Base-by-base conservation (phyloP, 2,329 filamentous ascomycete species). In the Neurospora sp. region DNA sequence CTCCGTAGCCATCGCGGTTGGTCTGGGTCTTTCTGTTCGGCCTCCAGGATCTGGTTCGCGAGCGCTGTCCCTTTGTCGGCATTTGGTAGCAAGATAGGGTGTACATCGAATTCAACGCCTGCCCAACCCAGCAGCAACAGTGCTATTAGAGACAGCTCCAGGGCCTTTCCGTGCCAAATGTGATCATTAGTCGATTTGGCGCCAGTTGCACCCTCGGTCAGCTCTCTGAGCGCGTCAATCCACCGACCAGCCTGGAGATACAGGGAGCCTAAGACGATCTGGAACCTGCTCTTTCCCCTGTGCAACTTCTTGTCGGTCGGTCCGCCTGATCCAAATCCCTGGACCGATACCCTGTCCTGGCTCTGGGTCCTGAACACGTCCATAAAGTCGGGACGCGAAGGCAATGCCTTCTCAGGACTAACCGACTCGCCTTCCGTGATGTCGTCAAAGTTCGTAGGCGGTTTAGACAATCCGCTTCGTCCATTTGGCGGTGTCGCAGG, bases 101-200 rank as follows among this genome's bases (percentile, higher is more conserved):
- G 88, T n/a, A 96, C 86, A 75, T 90, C 86, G 75, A 98, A 98
- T 76, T 96, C 91, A 75, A 95, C 84, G 4, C 90, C 91, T 41
- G 90, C 87, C 92, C 93, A 97, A 38, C 89, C 91, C 72, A 97
- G 88, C 75, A 98, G 87, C 52, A 98, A 77, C 74, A 98, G 85
- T 76, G 91, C 93, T 36, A 97, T 85, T 66, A 96, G 82, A 71
- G 97, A 92, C 37, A 94, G 89, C 78, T 99, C 96, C 23, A 99
- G 84, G 1, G 93, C 94, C 80, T 98, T 98, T 19, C 92, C 96
- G 81, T 97, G 93, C 95, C 96, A 99, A n/a, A 98, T 79, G 79
- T 97, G 92, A 80, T 99, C 96, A 75, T 93, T 94, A 70, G 92
- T 87, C 43, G 88, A 89, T 75, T 92, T 91, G 17, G 93, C 91